Percentiles rank a stretch among this genome's conserved stretches.
Conservation (phyloP, 2,329 filamentous ascomycete genomes). For the Albophoma yamanashiensis region DNA sequence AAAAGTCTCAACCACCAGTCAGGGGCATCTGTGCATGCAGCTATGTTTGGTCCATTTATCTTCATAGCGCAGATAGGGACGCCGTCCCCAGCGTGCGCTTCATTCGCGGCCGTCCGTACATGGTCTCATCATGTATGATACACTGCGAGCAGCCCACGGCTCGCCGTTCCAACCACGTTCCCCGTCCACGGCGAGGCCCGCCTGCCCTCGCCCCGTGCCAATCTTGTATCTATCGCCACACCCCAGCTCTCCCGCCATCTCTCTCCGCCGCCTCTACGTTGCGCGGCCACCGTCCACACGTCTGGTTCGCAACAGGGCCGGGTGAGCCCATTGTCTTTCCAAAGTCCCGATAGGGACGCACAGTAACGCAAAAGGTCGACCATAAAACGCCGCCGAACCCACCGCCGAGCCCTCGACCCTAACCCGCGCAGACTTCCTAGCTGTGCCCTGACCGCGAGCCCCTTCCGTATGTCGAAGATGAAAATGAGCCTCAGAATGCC, state of each 20-base stretch:
- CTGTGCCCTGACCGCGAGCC: neutral
- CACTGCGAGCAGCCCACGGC: slow-evolving; percentile 1
- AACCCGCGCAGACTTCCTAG: neutral
- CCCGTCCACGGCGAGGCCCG: neutral
- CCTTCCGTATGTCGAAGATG: neutral
- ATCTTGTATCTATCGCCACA: neutral
- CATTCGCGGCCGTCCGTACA: neutral
- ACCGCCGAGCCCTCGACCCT: neutral
- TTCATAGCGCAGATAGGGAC: neutral
- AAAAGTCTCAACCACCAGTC: neutral
- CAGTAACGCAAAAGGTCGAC: neutral
- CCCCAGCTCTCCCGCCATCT: neutral
- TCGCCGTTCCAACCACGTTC: neutral
- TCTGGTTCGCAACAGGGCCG: neutral
- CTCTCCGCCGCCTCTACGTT: neutral
- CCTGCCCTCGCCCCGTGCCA: neutral
- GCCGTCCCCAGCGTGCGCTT: neutral
- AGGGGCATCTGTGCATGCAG: neutral
- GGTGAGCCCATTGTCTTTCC: neutral
- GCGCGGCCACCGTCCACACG: neutral
- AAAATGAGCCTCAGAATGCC: neutral
- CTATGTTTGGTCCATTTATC: neutral
- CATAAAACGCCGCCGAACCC: neutral
- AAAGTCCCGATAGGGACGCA: neutral
- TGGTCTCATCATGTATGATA: slow-evolving; percentile 3